Percentiles rank a stretch among this genome's conserved stretches.
phyloP scores from a whole-genome alignment of 176 grass and related monocot species.

The Oryza glumipatula region DNA sequence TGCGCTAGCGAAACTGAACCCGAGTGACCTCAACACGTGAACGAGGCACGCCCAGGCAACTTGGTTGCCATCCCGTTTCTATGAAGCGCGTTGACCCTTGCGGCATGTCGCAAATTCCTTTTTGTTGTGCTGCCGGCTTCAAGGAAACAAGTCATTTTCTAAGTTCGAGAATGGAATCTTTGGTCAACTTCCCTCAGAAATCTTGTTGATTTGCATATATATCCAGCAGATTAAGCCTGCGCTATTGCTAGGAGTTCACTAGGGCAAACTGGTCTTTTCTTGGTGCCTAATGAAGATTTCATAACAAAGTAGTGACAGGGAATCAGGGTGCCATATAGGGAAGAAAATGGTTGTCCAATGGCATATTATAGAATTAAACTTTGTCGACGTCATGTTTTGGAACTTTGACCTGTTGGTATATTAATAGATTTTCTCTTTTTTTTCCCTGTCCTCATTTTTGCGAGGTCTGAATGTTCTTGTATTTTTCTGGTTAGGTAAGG shows the following conservation, averaged over 20 bases:
- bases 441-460: background rate
- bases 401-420: background rate
- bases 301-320: background rate
- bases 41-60: background rate
- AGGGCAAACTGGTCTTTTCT: background rate
- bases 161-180: background rate
- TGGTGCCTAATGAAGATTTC: too few relatives aligned
- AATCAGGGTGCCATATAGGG: background rate
- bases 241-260: background rate
- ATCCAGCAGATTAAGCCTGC: too few relatives aligned
- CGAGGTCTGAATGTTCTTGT: slow-evolving; percentile 10
- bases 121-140: too few relatives aligned
- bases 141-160: background rate
- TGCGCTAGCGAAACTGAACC: too few relatives aligned
- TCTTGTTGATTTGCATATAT: background rate
- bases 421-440: background rate
- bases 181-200: background rate
- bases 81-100: too few relatives aligned
- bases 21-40: background rate
- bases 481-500: background rate
- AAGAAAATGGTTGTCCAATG: background rate
- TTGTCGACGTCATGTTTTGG: background rate
- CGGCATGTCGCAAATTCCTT: background rate
- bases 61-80: background rate
- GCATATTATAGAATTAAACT: background rate